A percentile compares a stretch with the other conserved stretches of the same genome.
These are phyloP conservation scores for Dendrobium nobile DNA, from an alignment of 106 monocot species.

Conservation along the genomic window DNA sequence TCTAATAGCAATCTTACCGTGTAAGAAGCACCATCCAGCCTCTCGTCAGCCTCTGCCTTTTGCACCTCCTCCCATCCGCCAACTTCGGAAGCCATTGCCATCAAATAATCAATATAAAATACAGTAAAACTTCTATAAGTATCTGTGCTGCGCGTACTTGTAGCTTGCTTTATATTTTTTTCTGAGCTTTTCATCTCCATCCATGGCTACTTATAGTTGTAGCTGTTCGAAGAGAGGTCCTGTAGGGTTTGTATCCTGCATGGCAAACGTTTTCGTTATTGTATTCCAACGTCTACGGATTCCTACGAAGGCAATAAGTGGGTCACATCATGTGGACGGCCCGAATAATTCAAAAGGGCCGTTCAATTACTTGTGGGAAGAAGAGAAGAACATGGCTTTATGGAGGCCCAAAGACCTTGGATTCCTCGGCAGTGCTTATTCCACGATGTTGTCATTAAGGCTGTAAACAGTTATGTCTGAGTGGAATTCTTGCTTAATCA, in stretches of 20 bases:
- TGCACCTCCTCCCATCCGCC: conserved; percentile 4
- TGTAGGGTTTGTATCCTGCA: neutral
- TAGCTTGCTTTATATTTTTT: neutral
- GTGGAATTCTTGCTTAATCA: too few relatives aligned
- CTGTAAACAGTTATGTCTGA: too few relatives aligned
- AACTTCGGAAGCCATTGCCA: neutral
- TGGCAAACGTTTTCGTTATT: neutral
- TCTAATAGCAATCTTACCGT: neutral
- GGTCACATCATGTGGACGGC: neutral
- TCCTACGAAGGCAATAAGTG: neutral
- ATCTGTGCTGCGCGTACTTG: neutral
- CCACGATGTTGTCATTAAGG: too few relatives aligned
- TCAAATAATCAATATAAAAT: neutral
- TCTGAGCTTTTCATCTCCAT: neutral
- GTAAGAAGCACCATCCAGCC: neutral
- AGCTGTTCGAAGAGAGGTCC: neutral
- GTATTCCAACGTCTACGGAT: too few relatives aligned
- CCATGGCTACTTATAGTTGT: neutral
- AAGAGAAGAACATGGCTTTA: too few relatives aligned
- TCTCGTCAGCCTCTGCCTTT: neutral
- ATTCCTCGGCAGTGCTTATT: too few relatives aligned
- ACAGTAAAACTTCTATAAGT: too few relatives aligned
- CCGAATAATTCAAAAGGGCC: too few relatives aligned
- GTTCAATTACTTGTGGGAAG: too few relatives aligned
- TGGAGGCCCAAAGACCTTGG: too few relatives aligned